These are phyloP conservation scores for Chalciporus piperatus DNA, from an alignment of 768 basidiomycete species.

Conservation along the genomic window DNA sequence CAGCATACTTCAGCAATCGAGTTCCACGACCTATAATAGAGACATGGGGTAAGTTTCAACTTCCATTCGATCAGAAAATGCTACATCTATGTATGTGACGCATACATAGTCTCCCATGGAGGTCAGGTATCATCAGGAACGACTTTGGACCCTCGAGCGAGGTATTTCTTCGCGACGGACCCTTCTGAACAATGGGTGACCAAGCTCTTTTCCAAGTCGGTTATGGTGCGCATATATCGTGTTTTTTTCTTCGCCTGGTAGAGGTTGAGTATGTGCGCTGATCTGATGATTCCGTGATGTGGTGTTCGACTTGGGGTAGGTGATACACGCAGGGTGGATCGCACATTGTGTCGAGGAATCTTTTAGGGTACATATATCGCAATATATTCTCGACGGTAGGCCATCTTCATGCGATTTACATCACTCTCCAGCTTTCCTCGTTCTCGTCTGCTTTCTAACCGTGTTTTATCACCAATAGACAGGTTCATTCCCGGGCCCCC, in stretches of 20 bases:
- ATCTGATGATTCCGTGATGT: background rate
- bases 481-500: slow-evolving; percentile 16
- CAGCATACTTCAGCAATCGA: slow-evolving; percentile 29
- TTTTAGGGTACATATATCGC: slow-evolving; percentile 26
- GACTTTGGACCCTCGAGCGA: slow-evolving; percentile 10
- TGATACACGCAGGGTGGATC: slow-evolving; percentile 32
- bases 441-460: background rate
- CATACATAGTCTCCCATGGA: slow-evolving; percentile 21
- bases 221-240: slow-evolving; percentile 23
- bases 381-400: slow-evolving; percentile 32
- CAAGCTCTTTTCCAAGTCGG: slow-evolving; percentile 26
- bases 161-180: slow-evolving; percentile 32
- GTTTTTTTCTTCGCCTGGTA: background rate
- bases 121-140: slow-evolving; percentile 17
- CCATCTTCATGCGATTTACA: background rate
- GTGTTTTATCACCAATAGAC: slow-evolving; percentile 7
- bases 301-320: slow-evolving; percentile 9
- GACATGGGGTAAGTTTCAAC: slow-evolving; percentile 22
- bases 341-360: slow-evolving; percentile 24
- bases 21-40: slow-evolving; percentile 22
- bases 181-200: slow-evolving; percentile 26
- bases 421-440: too few species aligned
- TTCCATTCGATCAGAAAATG: background rate
- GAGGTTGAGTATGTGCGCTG: slow-evolving; percentile 9
- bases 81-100: background rate